A percentile compares a stretch with the other conserved stretches of the same genome.
phyloP scores from a whole-genome alignment of 441 rosid genomes.

The Mallotus repandus region DNA sequence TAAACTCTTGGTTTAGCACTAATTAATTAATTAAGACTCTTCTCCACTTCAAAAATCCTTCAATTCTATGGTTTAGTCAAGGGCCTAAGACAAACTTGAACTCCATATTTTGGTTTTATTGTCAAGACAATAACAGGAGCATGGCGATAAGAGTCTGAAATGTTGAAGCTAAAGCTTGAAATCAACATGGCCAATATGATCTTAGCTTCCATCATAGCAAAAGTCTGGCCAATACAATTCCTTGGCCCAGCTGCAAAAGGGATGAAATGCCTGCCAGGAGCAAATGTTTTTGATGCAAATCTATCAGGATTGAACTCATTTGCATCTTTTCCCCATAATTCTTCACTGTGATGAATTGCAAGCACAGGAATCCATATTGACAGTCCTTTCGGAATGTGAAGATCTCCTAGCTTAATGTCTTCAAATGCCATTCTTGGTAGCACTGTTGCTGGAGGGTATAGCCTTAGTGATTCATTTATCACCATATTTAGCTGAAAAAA shows the following conservation, averaged over 20 bases:
- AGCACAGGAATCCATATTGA: constrained; percentile 92
- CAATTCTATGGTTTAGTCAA: constrained; percentile 34
- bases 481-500: constrained; percentile 69
- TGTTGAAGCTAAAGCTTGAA: constrained; percentile 56
- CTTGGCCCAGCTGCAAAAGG: constrained; percentile 94
- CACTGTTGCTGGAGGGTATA: constrained; percentile 87
- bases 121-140: constrained; percentile 90
- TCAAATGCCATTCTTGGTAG: constrained; percentile 91
- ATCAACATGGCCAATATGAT: constrained; percentile 77
- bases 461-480: constrained; percentile 79
- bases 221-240: constrained; percentile 83
- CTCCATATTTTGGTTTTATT: constrained; percentile 86
- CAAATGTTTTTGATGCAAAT: constrained; percentile 47
- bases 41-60: neutral
- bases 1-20: neutral
- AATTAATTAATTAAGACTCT: neutral
- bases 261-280: constrained; percentile 61
- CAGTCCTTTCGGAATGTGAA: constrained; percentile 78
- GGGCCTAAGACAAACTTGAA: constrained; percentile 65
- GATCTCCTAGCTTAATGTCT: constrained; percentile 72
- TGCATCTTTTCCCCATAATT: constrained; percentile 87
- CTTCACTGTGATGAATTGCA: constrained; percentile 81
- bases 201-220: constrained; percentile 95
- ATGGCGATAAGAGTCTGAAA: constrained; percentile 74
- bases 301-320: constrained; percentile 84